Evolutionary conservation across 176 grass and related monocot genomes (phyloP), one percentile per base, ranked within the genome.

Genomic region (Oryza officinalis): DNA sequence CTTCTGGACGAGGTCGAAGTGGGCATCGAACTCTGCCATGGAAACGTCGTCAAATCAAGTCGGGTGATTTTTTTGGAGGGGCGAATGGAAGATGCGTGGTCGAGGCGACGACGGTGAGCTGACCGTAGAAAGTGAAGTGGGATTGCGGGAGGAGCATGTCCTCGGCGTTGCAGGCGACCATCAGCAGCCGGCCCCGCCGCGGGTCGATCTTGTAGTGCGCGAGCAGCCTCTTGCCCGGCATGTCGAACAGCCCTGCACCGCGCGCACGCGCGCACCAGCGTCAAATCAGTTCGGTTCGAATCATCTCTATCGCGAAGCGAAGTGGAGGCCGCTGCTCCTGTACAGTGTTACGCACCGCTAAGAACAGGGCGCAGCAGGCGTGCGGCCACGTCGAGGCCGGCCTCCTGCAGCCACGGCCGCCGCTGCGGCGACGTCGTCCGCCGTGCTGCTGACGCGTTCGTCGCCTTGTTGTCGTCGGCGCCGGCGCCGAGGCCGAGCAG

Each of bases 201-300:
- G 69, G 27, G 76, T 98, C 96, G 81, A 98, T 83, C 77, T 98
- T 98, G 90, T 94, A 98, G 87, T 95, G 96, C 52, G 96, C 93
- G 25, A 95, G 79, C 74, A 98, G 70, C 89, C 96, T 83, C 80
- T 92, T 98, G 32, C 80, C 38, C 33, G 96, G 87, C 96, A 95
- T 98, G 15, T 77, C 80, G 85, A 81, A 98, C 46, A 95, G 89
- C 18, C 89, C 96, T 93, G 87, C 85, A 76, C 5, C 13, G 52
- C 85, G 72, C 8, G 18, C 37, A 38, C 10, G 22, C 60, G 14
- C 85, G 67, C 74, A 67, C 71, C 10, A 85, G 71, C 52, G 83
- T 89, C 88, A 86, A 35, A 32, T 82, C 77, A 69, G 71, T 12
- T 26, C 8, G 50, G 22, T 50, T 46, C 59, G 22, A 61, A 28